These are phyloP conservation scores for Mortierella claussenii DNA, from an alignment of 192 early-diverging fungal species.

Conservation along the genomic window DNA sequence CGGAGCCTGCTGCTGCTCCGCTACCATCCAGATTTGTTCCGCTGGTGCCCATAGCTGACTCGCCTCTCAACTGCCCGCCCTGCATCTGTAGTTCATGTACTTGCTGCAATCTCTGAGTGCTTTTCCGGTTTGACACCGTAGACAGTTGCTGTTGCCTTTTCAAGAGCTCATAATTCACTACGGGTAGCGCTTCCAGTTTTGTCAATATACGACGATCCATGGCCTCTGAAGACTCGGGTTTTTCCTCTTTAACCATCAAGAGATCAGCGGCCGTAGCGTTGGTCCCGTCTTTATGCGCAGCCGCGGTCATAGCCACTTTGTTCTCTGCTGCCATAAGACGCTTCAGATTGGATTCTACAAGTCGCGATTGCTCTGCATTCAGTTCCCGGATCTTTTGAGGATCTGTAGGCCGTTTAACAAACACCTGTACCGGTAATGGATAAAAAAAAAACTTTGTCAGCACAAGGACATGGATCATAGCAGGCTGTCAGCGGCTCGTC, in stretches of 20 bases:
- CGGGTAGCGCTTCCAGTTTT: slow-evolving; percentile 35
- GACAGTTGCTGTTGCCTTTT: slow-evolving; percentile 29
- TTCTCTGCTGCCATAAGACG: slow-evolving; percentile 56
- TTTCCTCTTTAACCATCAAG: slow-evolving; percentile 32
- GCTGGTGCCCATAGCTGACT: no score
- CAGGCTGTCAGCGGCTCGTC: no score
- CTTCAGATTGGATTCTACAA: slow-evolving; percentile 66
- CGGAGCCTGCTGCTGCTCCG: no score
- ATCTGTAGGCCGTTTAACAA: slow-evolving; percentile 61
- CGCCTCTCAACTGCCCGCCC: no score
- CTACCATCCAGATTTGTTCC: no score
- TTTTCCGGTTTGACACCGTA: slow-evolving; percentile 13
- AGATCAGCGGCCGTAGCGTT: slow-evolving; percentile 15
- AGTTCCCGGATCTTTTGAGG: slow-evolving; percentile 61
- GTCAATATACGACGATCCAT: slow-evolving; percentile 16
- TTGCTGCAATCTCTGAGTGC: not conserved
- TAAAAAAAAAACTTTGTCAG: slow-evolving; percentile 3
- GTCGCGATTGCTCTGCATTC: slow-evolving; percentile 63
- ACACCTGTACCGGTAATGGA: no score
- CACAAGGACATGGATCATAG: no score
- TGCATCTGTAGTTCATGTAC: slow-evolving; percentile 14
- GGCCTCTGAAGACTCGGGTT: slow-evolving; percentile 19
- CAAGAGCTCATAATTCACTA: slow-evolving; percentile 43
- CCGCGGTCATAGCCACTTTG: slow-evolving; percentile 45
- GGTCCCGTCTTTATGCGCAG: slow-evolving; percentile 39